Evolutionary conservation across 2,329 filamentous ascomycete species (phyloP).

Genomic region (Pestalotiopsis sp.): DNA sequence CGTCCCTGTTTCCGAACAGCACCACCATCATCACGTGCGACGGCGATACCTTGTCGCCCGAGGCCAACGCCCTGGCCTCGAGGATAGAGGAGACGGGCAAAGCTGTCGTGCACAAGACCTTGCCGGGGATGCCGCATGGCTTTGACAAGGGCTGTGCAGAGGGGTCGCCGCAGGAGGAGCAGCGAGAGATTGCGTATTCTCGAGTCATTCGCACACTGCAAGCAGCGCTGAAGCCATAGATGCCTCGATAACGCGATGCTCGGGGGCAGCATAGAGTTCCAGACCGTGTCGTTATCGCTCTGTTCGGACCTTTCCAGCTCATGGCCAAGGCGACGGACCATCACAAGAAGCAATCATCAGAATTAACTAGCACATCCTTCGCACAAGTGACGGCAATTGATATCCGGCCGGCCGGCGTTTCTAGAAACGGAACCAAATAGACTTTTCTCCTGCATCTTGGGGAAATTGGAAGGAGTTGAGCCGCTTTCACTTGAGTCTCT

Average conservation of each 20-base stretch:
- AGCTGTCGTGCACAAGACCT: constrained; percentile 12
- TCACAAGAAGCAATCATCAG: not conserved
- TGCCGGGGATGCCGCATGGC: constrained; percentile 16
- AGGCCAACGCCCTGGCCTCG: constrained; percentile 15
- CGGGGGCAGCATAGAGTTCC: not conserved
- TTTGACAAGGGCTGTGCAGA: constrained; percentile 17
- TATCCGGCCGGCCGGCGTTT: not conserved
- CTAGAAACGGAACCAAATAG: not conserved
- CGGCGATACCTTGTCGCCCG: constrained; percentile 19
- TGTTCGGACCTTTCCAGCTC: not conserved
- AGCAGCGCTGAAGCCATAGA: not conserved
- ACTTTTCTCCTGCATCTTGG: not conserved
- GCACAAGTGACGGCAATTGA: not conserved
- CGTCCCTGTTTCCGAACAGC: constrained; percentile 17
- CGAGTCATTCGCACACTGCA: not conserved
- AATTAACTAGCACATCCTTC: not conserved
- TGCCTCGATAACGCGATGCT: not conserved
- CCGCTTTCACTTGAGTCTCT: not conserved
- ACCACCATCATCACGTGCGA: constrained; percentile 19
- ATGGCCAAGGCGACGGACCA: not conserved
- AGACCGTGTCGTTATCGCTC: not conserved
- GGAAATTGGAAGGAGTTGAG: not conserved
- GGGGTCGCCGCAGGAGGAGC: constrained; percentile 11
- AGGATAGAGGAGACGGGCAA: constrained; percentile 4
- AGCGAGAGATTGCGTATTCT: constrained; percentile 13